phyloP scores from a whole-genome alignment of 257 asterid genomes.

The Voacanga thouarsii region DNA sequence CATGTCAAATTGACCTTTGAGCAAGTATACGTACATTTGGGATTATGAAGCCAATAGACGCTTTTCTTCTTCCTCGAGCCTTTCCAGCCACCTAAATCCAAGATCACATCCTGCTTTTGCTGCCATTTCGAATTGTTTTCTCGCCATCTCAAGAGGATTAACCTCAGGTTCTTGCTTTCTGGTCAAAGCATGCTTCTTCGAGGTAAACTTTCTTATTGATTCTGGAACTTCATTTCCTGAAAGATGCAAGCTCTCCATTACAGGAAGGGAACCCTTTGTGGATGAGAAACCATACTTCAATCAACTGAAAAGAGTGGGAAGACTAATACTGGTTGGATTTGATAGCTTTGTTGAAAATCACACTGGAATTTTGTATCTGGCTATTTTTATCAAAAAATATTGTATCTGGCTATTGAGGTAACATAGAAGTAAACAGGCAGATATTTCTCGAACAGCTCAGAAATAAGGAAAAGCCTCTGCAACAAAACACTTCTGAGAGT shows the following conservation, averaged over 20 bases:
- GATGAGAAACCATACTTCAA: neutral
- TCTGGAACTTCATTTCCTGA: conserved; percentile 72
- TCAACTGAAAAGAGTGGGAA: neutral
- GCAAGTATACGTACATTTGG: neutral
- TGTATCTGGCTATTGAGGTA: neutral
- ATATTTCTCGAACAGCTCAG: neutral
- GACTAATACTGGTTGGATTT: neutral
- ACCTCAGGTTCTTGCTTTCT: conserved; percentile 27
- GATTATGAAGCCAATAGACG: conserved; percentile 22
- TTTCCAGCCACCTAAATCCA: conserved; percentile 79
- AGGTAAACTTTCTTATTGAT: conserved; percentile 48
- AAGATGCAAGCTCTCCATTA: conserved; percentile 6
- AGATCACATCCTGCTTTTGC: conserved; percentile 84
- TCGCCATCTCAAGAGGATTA: conserved; percentile 70
- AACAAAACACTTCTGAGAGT: too few relatives aligned
- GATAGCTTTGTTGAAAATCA: neutral
- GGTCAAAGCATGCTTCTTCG: conserved; percentile 36
- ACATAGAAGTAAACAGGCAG: neutral
- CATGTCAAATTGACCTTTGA: neutral
- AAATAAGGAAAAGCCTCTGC: neutral
- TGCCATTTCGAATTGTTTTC: conserved; percentile 74
- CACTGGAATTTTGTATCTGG: neutral
- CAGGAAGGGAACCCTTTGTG: neutral
- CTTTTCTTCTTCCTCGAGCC: conserved; percentile 69
- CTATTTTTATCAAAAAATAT: too few relatives aligned